phyloP scores from a whole-genome alignment of 371 early-diverging fungal species.

The Mucor racemosus region DNA sequence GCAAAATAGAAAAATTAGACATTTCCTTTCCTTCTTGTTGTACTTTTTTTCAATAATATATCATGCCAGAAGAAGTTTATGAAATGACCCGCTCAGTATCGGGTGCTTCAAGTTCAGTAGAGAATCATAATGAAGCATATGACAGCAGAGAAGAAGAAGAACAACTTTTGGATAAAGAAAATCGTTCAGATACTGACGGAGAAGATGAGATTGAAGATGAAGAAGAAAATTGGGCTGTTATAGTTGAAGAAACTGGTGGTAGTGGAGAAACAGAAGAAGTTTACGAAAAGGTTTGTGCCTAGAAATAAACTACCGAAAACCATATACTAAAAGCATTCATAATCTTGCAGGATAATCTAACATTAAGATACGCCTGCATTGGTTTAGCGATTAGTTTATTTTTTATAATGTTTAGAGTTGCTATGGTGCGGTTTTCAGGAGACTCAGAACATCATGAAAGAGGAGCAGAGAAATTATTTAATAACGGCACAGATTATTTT shows the following conservation, averaged over 20 bases:
- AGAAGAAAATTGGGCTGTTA: constrained; percentile 27
- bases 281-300: constrained; percentile 5
- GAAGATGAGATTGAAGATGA: constrained; percentile 11
- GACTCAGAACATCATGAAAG: constrained; percentile 17
- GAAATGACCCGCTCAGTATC: constrained; percentile 24
- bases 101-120: constrained; percentile 15
- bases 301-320: background rate
- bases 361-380: constrained; percentile 22
- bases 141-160: constrained; percentile 25
- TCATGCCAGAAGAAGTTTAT: constrained; percentile 20
- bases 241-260: constrained; percentile 20
- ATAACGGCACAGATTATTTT: constrained; percentile 75
- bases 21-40: background rate
- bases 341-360: constrained; percentile 15
- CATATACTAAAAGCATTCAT: background rate
- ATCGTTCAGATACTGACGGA: constrained; percentile 12
- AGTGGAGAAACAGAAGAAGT: background rate
- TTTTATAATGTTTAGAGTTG: constrained; percentile 34
- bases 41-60: background rate
- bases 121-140: constrained; percentile 2
- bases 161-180: constrained; percentile 25
- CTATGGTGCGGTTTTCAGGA: constrained; percentile 20
- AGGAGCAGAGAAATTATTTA: constrained; percentile 34
- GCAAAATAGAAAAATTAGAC: background rate
- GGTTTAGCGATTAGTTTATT: constrained; percentile 31